Percentiles rank a stretch among this genome's conserved stretches.
Evolutionary conservation across 2,329 filamentous ascomycete species (phyloP).

Genomic region (Raffaelea arxii): DNA sequence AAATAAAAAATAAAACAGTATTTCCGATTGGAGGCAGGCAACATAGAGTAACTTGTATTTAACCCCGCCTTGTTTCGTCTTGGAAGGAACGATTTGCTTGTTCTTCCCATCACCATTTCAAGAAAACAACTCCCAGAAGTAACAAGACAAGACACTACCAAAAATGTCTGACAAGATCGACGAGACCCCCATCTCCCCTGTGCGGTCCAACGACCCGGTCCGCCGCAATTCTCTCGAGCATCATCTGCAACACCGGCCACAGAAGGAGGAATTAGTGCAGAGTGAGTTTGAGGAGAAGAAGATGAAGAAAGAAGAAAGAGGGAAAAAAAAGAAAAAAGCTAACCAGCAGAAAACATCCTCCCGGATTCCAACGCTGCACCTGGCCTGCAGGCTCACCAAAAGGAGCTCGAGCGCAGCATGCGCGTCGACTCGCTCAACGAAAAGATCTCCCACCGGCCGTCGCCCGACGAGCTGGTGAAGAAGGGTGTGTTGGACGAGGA

Average conservation of each 20-base stretch:
- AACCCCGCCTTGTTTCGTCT: no score
- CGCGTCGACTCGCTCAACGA: constrained; percentile 77
- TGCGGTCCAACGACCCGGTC: constrained; percentile 31
- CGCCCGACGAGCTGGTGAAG: constrained; percentile 65
- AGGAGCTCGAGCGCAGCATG: constrained; percentile 83
- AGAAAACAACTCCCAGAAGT: no score
- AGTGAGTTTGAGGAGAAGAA: constrained; percentile 39
- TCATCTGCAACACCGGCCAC: constrained; percentile 62
- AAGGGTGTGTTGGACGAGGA: constrained; percentile 70
- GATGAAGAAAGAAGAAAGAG: no score
- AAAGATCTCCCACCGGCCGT: constrained; percentile 69
- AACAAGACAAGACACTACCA: no score
- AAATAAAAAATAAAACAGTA: no score
- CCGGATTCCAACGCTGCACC: constrained; percentile 70
- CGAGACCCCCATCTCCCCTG: constrained; percentile 47
- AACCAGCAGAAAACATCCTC: constrained; percentile 81
- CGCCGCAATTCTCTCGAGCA: constrained; percentile 64
- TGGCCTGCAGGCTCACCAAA: constrained; percentile 68
- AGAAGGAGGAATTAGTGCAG: constrained; percentile 69
- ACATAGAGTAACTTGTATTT: no score
- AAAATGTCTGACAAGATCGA: no score
- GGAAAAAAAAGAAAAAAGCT: no score
- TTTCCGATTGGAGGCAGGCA: no score
- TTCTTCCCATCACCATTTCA: no score
- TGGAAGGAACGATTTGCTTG: no score